phyloP scores from a whole-genome alignment of 345 rosid genomes.

The Gossypium mustelinum region DNA sequence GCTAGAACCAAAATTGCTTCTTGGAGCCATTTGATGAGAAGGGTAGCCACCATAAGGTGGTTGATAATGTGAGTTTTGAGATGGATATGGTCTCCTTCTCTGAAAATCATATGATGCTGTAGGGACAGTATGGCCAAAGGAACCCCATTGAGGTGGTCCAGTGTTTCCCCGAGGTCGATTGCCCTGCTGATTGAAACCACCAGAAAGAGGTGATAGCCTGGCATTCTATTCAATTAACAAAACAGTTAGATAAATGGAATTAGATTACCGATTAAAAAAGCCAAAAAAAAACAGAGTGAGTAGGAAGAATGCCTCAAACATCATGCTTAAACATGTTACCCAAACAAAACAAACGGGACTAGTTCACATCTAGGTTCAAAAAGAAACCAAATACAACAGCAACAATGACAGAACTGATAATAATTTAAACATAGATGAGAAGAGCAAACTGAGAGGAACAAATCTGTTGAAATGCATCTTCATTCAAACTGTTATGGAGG shows the following conservation, averaged over 20 bases:
- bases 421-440: not conserved
- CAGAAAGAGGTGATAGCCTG: conserved; percentile 52
- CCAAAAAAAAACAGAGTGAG: not conserved
- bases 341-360: not conserved
- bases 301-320: not conserved
- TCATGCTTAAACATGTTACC: not conserved
- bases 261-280: not conserved
- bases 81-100: conserved; percentile 65
- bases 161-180: conserved; percentile 62
- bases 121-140: conserved; percentile 52
- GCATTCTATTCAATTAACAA: conserved; percentile 39
- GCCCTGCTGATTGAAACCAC: conserved; percentile 53
- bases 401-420: not conserved
- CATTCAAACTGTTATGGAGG: not conserved
- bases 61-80: conserved; percentile 61
- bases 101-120: conserved; percentile 61
- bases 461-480: not conserved
- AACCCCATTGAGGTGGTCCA: conserved; percentile 71
- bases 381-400: not conserved
- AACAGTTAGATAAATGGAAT: conserved; percentile 14
- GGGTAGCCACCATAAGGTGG: conserved; percentile 62
- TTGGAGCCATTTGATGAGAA: conserved; percentile 56
- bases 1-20: conserved; percentile 55
- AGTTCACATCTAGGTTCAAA: conserved; percentile 6
- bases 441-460: not conserved